Conservation (phyloP, 2,329 filamentous ascomycete species). For the Fusarium sarcochroum region DNA sequence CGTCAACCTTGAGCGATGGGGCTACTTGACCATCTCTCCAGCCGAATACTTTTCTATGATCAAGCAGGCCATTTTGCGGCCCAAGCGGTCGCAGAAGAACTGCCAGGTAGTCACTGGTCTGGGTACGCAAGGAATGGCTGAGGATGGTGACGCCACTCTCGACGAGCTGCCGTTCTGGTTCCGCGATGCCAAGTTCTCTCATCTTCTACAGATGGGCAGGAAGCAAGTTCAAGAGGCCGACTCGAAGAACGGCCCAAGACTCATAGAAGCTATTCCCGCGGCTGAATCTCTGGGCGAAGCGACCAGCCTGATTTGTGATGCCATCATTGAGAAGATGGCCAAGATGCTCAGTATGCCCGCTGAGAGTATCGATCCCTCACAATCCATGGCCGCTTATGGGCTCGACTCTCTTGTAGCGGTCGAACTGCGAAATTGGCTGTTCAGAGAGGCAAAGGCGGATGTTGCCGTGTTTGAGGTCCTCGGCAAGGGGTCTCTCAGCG, state of each 20-base stretch:
- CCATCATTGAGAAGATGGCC: conserved; percentile 9
- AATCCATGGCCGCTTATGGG: conserved; percentile 2
- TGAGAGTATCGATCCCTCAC: neutral
- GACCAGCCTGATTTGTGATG: conserved; percentile 1
- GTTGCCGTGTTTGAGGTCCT: neutral
- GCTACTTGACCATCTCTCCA: conserved; percentile 11
- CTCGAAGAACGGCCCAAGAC: neutral
- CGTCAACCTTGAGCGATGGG: conserved; percentile 9
- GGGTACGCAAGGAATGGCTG: conserved; percentile 2
- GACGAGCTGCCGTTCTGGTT: conserved; percentile 16
- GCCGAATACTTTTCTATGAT: conserved; percentile 12
- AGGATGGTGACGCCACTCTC: conserved; percentile 2
- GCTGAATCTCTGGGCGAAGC: conserved; percentile 1
- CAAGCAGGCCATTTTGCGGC: conserved; percentile 5
- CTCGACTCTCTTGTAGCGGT: conserved; percentile 7
- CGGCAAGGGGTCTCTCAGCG: neutral
- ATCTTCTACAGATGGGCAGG: conserved; percentile 13
- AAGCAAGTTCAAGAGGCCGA: neutral
- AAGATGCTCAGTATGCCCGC: conserved; percentile 2
- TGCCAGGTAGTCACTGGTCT: conserved; percentile 8
- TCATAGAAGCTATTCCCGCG: neutral
- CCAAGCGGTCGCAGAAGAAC: neutral
- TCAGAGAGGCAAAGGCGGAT: neutral
- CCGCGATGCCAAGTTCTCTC: conserved; percentile 11
- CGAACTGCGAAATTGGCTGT: conserved; percentile 7